Percentiles rank a stretch among this genome's conserved stretches.
phyloP scores from a whole-genome alignment of 1,284 basidiomycete species.

The Ustilago trichophora region DNA sequence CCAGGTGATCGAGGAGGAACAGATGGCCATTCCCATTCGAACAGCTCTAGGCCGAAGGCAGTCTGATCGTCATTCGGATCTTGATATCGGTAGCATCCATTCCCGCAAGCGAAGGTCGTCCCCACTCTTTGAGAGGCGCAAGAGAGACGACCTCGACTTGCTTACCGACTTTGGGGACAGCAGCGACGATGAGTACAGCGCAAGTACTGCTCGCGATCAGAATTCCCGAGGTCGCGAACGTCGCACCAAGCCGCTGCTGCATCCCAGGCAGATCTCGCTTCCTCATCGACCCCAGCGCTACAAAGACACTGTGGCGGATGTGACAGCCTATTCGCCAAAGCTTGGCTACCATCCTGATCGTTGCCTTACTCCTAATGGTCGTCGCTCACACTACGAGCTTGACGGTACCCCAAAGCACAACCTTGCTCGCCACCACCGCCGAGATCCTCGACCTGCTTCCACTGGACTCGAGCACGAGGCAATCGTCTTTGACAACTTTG shows the following conservation, averaged over 20 bases:
- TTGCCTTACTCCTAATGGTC: conserved; percentile 1
- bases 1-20: conserved; percentile 33
- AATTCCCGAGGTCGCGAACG: conserved; percentile 18
- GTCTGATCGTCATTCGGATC: conserved; percentile 26
- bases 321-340: neutral
- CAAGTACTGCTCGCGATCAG: neutral
- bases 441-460: neutral
- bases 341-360: conserved; percentile 1
- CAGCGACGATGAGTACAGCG: conserved; percentile 13
- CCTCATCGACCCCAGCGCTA: conserved; percentile 4
- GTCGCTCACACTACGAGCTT: neutral
- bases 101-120: conserved; percentile 11
- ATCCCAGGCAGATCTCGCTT: conserved; percentile 4
- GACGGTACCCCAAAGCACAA: neutral
- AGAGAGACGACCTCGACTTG: conserved; percentile 23
- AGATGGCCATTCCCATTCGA: conserved; percentile 33
- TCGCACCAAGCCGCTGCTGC: conserved; percentile 18
- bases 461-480: conserved; percentile 30
- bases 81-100: conserved; percentile 33
- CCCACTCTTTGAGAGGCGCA: conserved; percentile 20
- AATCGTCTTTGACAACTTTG: conserved; percentile 44
- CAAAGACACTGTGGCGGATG: neutral
- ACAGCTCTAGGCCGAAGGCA: neutral
- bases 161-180: conserved; percentile 19
- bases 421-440: neutral